Evolutionary conservation across 2,329 filamentous ascomycete species (phyloP), one percentile per base, ranked within the genome.

Genomic region (Trichoderma atrobrunneum): DNA sequence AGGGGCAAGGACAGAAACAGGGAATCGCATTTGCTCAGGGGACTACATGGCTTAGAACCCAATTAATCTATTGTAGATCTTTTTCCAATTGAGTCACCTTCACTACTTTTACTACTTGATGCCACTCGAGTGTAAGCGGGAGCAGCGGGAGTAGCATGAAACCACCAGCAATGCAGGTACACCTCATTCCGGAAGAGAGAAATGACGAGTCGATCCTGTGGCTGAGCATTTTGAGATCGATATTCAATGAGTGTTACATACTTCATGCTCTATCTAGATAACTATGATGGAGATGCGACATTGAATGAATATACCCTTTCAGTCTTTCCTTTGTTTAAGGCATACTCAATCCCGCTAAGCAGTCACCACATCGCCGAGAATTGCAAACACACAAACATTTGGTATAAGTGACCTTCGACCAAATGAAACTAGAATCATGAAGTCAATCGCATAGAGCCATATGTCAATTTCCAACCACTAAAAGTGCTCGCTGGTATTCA

Each of bases 111-210:
- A 51, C 8, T 51, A 21, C 18, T 21, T 51, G n/a, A 11, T 10
- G n/a, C 43, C 8, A 2, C 43, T 21, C 2, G n/a, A 51, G n/a
- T 51, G n/a, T 3, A 12, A 48, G 10, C n/a, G 8, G n/a, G 18
- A n/a, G 16, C 7, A 21, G 43, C n/a, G 18, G 16, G 16, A n/a
- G n/a, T 12, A 36, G 34, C 7, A 21, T 21, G n/a, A 51, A 21
- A 21, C 43, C 8, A 12, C 1, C 43, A 51, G n/a, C 10, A 21
- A 65, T 65, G 62, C 62, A 65, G 62, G 62, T 54, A 65, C 62
- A 11, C 36, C 18, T 43, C 16, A 28, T 51, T 24, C 30, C 10
- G 11, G 36, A 30, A 30, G 4, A 28, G 34, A 63, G 36, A 24
- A 65, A 32, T 54, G 26, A 21, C 12, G 10, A n/a, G 62, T 11